Conservation (phyloP, 2,329 filamentous ascomycete species). For the Colletotrichum agaves region DNA sequence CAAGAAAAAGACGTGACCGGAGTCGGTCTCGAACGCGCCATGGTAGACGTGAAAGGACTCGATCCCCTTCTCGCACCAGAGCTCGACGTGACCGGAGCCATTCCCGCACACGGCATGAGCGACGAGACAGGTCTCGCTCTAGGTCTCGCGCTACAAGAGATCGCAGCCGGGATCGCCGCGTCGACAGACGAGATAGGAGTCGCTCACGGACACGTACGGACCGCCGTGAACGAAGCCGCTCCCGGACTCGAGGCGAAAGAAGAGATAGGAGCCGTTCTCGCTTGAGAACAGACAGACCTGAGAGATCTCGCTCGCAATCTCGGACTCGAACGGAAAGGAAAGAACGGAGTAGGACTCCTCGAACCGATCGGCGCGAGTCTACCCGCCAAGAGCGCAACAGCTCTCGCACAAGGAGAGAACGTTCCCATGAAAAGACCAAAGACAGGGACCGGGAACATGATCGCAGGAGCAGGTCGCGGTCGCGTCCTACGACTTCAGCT, state of each 20-base stretch:
- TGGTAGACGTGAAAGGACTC: slow-evolving; percentile 51
- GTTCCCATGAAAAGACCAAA: slow-evolving; percentile 40
- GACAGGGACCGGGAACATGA: slow-evolving; percentile 43
- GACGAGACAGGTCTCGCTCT: slow-evolving; percentile 52
- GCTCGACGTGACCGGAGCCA: slow-evolving; percentile 48
- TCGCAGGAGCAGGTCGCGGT: slow-evolving; percentile 58
- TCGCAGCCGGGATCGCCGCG: slow-evolving; percentile 51
- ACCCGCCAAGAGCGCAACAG: slow-evolving; percentile 38
- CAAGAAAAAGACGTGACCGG: slow-evolving; percentile 47
- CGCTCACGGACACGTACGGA: slow-evolving; percentile 42
- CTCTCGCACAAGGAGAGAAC: slow-evolving; percentile 39
- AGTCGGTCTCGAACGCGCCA: slow-evolving; percentile 46
- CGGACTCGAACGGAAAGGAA: slow-evolving; percentile 16
- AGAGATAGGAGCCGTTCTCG: slow-evolving; percentile 47
- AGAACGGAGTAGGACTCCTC: slow-evolving; percentile 47
- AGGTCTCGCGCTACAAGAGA: slow-evolving; percentile 42
- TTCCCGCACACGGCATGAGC: slow-evolving; percentile 44
- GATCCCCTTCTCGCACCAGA: slow-evolving; percentile 46
- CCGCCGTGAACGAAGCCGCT: slow-evolving; percentile 44
- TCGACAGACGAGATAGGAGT: slow-evolving; percentile 48
- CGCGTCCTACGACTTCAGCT: slow-evolving; percentile 46
- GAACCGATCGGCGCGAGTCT: slow-evolving; percentile 34
- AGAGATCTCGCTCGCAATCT: slow-evolving; percentile 33
- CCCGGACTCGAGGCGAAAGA: slow-evolving; percentile 40
- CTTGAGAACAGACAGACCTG: slow-evolving; percentile 35